Evolutionary conservation across 345 rosid species (phyloP), one percentile per base, ranked within the genome.

Genomic region (Eucalyptus regnans): DNA sequence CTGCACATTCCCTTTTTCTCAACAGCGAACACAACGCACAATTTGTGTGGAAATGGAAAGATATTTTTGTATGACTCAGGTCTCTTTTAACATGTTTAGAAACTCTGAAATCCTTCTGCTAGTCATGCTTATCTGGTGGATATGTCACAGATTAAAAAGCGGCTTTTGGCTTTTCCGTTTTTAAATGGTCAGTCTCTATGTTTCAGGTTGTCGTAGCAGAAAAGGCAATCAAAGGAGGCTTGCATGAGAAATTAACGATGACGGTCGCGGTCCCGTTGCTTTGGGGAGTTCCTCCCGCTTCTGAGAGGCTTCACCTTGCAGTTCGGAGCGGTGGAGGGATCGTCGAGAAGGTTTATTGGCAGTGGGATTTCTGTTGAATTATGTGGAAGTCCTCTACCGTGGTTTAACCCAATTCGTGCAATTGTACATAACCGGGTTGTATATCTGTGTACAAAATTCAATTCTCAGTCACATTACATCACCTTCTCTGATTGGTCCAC

Each of bases 241-340:
- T 97, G 93, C 97, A 96, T 51, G 99, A 97, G 92, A 96, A 96
- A 93, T 93, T 97, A 86, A 96, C 93, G 12, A 97, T 95, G 99
- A 94, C 94, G 2, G 99, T 97, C 25, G 98, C 99, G 3, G 99
- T 97, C 88, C 99, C 99, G 25, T 95, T 95, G 90, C 98, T 97
- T 1, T 97, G 99, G 99, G 99, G 99, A 0, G 98, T 96, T 86
- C 99, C 99, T 86, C 98, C 99, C 14, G 99, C 97, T 86, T 95
- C 99, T 4, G 99, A 97, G 88, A 96, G 96, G 62, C 99, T 98
- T 89, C 97, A 97, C 88, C 96, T 96, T 50, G 99, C 99, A 3
- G 99, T 96, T 88, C 93, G 92, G 88, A 95, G 95, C 1, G 99
- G 99, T 20, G 99, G 99, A 88, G 99, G 99, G 87, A 98, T 96